Percentiles rank a stretch among this genome's conserved stretches.
Conservation (phyloP, 306 rosid species). For the Notholithocarpus densiflorus region DNA sequence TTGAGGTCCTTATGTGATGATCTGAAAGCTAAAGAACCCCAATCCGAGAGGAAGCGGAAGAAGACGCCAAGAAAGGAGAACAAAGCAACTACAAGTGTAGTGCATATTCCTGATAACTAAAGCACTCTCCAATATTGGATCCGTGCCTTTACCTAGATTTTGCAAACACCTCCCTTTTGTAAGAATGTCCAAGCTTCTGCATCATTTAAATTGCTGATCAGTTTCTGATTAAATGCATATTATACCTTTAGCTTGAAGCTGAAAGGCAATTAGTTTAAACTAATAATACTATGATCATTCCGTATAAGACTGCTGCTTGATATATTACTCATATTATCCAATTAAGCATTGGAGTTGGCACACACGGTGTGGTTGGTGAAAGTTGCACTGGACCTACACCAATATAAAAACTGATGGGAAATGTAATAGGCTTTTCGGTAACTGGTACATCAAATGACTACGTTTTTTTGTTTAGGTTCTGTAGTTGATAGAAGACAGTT, state of each 20-base stretch:
- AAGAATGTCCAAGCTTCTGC: not conserved
- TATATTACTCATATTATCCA: not conserved
- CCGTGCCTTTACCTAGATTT: not conserved
- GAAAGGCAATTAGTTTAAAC: not conserved
- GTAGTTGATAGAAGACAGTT: too few species aligned
- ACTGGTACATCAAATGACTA: not conserved
- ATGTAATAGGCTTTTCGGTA: not conserved
- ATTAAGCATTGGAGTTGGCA: too few species aligned
- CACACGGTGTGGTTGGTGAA: too few species aligned
- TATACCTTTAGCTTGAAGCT: conserved; percentile 5
- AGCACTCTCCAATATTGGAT: not conserved
- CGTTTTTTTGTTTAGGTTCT: too few species aligned
- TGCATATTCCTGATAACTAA: conserved; percentile 34
- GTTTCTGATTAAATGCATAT: not conserved
- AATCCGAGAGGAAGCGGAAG: conserved; percentile 75
- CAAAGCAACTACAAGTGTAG: conserved; percentile 32
- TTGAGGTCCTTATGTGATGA: conserved; percentile 65
- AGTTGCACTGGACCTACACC: too few species aligned
- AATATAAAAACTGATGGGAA: not conserved
- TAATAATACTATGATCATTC: not conserved
- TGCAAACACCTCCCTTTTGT: not conserved
- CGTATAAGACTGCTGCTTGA: not conserved
- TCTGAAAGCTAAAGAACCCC: conserved; percentile 73
- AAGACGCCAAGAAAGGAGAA: conserved; percentile 52
- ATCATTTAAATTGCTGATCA: not conserved